These are phyloP conservation scores for Xenoacremonium recifei DNA, from an alignment of 2,329 filamentous ascomycete species.

Conservation along the genomic window DNA sequence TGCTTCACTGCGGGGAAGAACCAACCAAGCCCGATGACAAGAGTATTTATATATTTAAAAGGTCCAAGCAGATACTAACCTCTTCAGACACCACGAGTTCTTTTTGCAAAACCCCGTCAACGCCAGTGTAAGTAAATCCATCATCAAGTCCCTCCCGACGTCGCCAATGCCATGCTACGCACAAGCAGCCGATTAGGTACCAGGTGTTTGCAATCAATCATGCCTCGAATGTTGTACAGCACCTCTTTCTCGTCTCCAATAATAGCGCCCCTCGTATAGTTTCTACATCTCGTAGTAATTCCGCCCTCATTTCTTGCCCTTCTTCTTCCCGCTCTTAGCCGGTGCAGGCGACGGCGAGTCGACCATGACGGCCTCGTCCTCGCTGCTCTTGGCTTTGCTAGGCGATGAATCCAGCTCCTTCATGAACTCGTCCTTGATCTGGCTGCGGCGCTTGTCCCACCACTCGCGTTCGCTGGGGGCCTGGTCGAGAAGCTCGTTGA, in stretches of 20 bases:
- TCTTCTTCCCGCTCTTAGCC: slow-evolving; percentile 57
- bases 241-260: neutral
- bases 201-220: too few species aligned
- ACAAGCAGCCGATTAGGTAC: too few species aligned
- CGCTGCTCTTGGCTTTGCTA: slow-evolving; percentile 30
- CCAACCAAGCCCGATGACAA: too few species aligned
- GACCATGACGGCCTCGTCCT: slow-evolving; percentile 66
- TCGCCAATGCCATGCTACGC: too few species aligned
- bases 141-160: too few species aligned
- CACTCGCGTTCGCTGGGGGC: slow-evolving; percentile 75
- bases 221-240: too few species aligned
- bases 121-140: too few species aligned
- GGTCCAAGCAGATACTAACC: too few species aligned
- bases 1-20: too few species aligned
- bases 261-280: neutral
- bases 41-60: too few species aligned
- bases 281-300: slow-evolving; percentile 2
- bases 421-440: slow-evolving; percentile 75
- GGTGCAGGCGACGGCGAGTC: slow-evolving; percentile 45
- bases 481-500: slow-evolving; percentile 73
- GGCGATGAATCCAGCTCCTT: slow-evolving; percentile 75
- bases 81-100: too few species aligned
- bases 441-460: slow-evolving; percentile 83
- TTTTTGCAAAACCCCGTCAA: too few species aligned
- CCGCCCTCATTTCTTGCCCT: slow-evolving; percentile 45